Percentiles rank a stretch among this genome's conserved stretches.
These are phyloP conservation scores for Gomphus bonarii DNA, from an alignment of 1,284 basidiomycete genomes.

Conservation along the genomic window DNA sequence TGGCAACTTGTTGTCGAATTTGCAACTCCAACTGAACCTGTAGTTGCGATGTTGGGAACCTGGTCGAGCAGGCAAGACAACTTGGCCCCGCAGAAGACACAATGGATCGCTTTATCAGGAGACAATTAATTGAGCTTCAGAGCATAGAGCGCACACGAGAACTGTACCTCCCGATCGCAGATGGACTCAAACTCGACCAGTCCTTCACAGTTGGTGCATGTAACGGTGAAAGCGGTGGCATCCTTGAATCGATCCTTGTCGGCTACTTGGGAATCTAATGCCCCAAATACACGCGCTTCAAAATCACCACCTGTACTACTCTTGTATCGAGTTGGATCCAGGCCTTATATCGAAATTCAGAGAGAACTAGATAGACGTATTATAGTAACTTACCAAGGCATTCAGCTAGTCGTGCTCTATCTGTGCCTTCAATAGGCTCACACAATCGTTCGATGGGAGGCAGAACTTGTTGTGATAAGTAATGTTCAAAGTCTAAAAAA, in stretches of 20 bases:
- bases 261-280: slow-evolving; percentile 84
- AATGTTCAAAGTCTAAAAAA: slow-evolving; percentile 77
- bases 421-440: slow-evolving; percentile 94
- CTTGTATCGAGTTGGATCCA: slow-evolving; percentile 79
- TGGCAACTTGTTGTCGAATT: slow-evolving; percentile 66
- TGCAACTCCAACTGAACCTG: slow-evolving; percentile 81
- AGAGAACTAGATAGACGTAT: background rate
- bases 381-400: slow-evolving; percentile 62
- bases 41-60: slow-evolving; percentile 50
- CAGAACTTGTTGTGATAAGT: slow-evolving; percentile 85
- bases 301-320: slow-evolving; percentile 30
- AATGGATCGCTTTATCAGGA: slow-evolving; percentile 32
- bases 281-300: slow-evolving; percentile 65
- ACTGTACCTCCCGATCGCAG: slow-evolving; percentile 49
- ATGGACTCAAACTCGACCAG: slow-evolving; percentile 57
- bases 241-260: slow-evolving; percentile 84
- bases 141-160: background rate
- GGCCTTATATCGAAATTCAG: slow-evolving; percentile 35
- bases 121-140: background rate
- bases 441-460: slow-evolving; percentile 94
- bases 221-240: slow-evolving; percentile 54
- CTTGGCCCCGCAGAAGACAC: slow-evolving; percentile 36
- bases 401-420: slow-evolving; percentile 83
- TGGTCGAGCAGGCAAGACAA: slow-evolving; percentile 55
- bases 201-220: slow-evolving; percentile 66